Evolutionary conservation across 345 rosid species (phyloP), one percentile per base, ranked within the genome.

Genomic region (Citrus cavaleriei): DNA sequence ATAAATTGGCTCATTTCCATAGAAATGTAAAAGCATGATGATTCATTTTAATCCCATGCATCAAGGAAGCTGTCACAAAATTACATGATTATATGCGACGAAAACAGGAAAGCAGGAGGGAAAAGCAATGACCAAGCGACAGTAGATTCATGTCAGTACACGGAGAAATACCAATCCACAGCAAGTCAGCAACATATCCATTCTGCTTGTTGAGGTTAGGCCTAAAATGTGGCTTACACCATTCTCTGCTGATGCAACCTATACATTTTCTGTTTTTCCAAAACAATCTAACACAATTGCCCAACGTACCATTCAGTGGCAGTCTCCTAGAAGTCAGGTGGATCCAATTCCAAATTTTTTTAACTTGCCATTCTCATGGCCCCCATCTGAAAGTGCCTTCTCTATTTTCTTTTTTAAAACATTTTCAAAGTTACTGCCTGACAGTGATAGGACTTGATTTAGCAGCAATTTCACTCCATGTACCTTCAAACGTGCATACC

Each of bases 391-490:
- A 54, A 72, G 77, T 70, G 81, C 85, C 78, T 87, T 89, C 85
- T 83, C 65, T 73, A 91, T 78, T 84, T 95, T 95, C 89, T 82
- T 95, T 68, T 83, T 75, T 67, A 95, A 85, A 74, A 84, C 87
- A 79, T 83, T 87, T 62, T 92, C 90, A 21, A 95, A 93, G 78
- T 92, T 80, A 2, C 13, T 5, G 60, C 81, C 82, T 3, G 95
- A 89, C 81, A 95, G 72, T 0, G 98, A 88, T 80, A 95, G 78
- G 40, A 95, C 73, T 85, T 91, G 97, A 82, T 91, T 95, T 83
- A 95, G 89, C 81, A 92, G 77, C 82, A 93, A 71, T 64, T 75
- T 89, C 35, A 91, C 92, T 37, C 94, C 93, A 54, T 81, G 68
- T 77, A 87, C 90, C 91, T 87, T 86, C 67, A 95, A 90, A 38